phyloP scores from a whole-genome alignment of 2,329 filamentous ascomycete genomes.

The Neonectria ditissima region DNA sequence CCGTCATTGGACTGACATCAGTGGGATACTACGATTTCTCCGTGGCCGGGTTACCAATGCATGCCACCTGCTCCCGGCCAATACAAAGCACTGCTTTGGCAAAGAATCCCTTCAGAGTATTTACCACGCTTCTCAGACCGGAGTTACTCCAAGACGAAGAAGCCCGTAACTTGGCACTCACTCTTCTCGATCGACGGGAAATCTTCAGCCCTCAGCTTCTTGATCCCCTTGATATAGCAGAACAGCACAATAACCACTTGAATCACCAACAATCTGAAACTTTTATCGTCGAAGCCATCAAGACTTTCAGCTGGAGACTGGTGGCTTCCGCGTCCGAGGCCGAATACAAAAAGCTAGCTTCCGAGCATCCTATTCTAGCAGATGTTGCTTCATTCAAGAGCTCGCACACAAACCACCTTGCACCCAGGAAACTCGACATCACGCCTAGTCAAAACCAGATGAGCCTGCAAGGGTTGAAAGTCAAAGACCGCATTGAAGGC shows the following conservation, averaged over 20 bases:
- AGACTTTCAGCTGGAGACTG: constrained; percentile 62
- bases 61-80: constrained; percentile 65
- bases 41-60: constrained; percentile 60
- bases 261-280: constrained; percentile 46
- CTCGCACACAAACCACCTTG: constrained; percentile 66
- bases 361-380: constrained; percentile 60
- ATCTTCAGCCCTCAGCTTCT: constrained; percentile 57
- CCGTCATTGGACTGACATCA: constrained; percentile 59
- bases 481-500: constrained; percentile 64
- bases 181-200: constrained; percentile 50
- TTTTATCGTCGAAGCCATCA: constrained; percentile 58
- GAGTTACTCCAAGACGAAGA: constrained; percentile 52
- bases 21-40: constrained; percentile 66
- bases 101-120: constrained; percentile 53
- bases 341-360: constrained; percentile 56
- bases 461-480: constrained; percentile 53
- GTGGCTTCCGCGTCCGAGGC: constrained; percentile 53
- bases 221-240: constrained; percentile 51
- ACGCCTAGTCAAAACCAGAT: constrained; percentile 57
- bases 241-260: constrained; percentile 46
- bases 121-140: constrained; percentile 53
- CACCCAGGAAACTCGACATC: constrained; percentile 63
- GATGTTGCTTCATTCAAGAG: constrained; percentile 58
- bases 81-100: constrained; percentile 48
- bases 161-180: constrained; percentile 49